Evolutionary conservation across 805 yeast species (phyloP).

Genomic region (Candida koratica): DNA sequence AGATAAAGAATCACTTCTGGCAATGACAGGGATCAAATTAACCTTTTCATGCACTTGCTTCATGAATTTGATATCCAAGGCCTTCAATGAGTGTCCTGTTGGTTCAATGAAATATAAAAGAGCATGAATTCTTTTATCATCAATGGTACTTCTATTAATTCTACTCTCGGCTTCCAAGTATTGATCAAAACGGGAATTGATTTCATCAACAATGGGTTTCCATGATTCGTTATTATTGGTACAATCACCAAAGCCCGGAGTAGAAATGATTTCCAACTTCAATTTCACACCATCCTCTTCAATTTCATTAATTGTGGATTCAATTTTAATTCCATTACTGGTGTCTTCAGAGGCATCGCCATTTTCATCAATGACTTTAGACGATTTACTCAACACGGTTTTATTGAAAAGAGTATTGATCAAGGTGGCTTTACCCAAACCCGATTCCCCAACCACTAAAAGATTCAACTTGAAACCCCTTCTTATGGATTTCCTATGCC

Average conservation of each 20-base stretch:
- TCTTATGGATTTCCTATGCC: slow-evolving; percentile 92
- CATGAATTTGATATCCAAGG: slow-evolving; percentile 87
- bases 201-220: slow-evolving; percentile 89
- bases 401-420: slow-evolving; percentile 78
- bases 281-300: slow-evolving; percentile 93
- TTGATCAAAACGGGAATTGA: slow-evolving; percentile 79
- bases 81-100: slow-evolving; percentile 87
- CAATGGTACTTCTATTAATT: slow-evolving; percentile 64
- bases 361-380: slow-evolving; percentile 22
- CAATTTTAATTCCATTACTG: slow-evolving; percentile 24
- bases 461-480: slow-evolving; percentile 87
- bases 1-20: slow-evolving; percentile 89
- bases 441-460: slow-evolving; percentile 87
- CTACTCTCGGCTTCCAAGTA: slow-evolving; percentile 88
- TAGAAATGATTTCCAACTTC: slow-evolving; percentile 75
- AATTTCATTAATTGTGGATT: slow-evolving; percentile 34
- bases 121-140: slow-evolving; percentile 89
- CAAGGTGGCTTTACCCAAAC: slow-evolving; percentile 90
- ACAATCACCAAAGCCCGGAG: slow-evolving; percentile 93
- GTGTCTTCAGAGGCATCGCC: slow-evolving; percentile 13
- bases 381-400: slow-evolving; percentile 24
- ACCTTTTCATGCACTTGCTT: slow-evolving; percentile 84
- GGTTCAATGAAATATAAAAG: slow-evolving; percentile 93
- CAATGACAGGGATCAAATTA: slow-evolving; percentile 89
- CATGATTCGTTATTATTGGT: slow-evolving; percentile 67